Evolutionary conservation across 1,139 yeast species (phyloP).

Genomic region (Kurtzmaniella quercitrusa): DNA sequence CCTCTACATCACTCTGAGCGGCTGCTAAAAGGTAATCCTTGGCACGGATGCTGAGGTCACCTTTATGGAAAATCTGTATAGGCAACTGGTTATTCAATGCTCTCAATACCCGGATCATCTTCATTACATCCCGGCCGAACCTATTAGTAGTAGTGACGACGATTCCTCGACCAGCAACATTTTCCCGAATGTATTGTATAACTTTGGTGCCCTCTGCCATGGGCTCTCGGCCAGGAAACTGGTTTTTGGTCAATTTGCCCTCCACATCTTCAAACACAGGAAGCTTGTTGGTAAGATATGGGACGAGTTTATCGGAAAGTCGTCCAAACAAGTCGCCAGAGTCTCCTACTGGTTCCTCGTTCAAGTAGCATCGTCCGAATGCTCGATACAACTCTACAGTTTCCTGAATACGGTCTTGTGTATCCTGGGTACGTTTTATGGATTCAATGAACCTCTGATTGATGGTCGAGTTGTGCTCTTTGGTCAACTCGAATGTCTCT

Average conservation of each 20-base stretch:
- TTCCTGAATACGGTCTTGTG: slow-evolving; percentile 36
- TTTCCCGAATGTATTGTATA: slow-evolving; percentile 18
- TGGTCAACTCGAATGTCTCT: slow-evolving; percentile 11
- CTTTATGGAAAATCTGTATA: slow-evolving; percentile 33
- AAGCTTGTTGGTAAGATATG: slow-evolving; percentile 20
- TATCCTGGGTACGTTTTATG: slow-evolving; percentile 13
- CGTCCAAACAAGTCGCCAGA: slow-evolving; percentile 11
- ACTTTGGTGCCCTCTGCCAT: slow-evolving; percentile 13
- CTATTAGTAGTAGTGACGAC: slow-evolving; percentile 33
- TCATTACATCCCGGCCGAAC: slow-evolving; percentile 30
- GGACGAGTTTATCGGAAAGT: slow-evolving; percentile 25
- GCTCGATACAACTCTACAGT: slow-evolving; percentile 26
- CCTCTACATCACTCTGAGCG: slow-evolving; percentile 29
- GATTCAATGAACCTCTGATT: slow-evolving; percentile 14
- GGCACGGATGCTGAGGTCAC: slow-evolving; percentile 26
- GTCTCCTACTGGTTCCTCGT: slow-evolving; percentile 5
- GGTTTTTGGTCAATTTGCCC: slow-evolving; percentile 3
- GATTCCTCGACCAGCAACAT: slow-evolving; percentile 35
- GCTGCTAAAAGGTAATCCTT: slow-evolving; percentile 21
- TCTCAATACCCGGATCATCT: slow-evolving; percentile 33
- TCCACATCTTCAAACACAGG: slow-evolving; percentile 21
- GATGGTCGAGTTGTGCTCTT: slow-evolving; percentile 17
- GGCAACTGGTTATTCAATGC: slow-evolving; percentile 39
- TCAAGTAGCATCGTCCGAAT: slow-evolving; percentile 34
- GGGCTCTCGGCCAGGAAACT: slow-evolving; percentile 9